Evolutionary conservation across 1,139 yeast species (phyloP).

Genomic region (Taphrina deformans): DNA sequence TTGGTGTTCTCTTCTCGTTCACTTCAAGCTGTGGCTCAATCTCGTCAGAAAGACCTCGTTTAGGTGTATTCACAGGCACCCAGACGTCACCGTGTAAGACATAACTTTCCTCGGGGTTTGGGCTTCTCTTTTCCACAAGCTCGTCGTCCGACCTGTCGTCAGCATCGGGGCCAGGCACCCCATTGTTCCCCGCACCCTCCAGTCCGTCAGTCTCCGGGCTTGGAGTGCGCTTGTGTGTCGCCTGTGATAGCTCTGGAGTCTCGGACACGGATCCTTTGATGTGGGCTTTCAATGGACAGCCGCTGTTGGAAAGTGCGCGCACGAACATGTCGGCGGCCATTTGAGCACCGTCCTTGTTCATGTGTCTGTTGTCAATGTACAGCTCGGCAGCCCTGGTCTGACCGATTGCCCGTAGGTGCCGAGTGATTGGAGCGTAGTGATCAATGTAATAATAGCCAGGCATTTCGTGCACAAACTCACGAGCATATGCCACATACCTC

Average conservation of each 20-base stretch:
- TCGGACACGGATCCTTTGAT: neutral
- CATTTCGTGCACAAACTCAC: neutral
- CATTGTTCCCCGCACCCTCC: neutral
- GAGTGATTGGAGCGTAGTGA: neutral
- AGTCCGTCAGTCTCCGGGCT: neutral
- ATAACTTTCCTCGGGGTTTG: neutral
- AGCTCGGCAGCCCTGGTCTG: neutral
- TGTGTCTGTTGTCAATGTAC: slow-evolving; percentile 1
- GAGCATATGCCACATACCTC: neutral
- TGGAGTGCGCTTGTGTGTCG: neutral
- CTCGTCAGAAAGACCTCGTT: neutral
- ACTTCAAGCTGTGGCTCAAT: neutral
- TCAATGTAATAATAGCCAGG: slow-evolving; percentile 6
- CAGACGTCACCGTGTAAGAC: neutral
- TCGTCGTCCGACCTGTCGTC: neutral
- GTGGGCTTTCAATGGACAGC: neutral
- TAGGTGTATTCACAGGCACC: neutral
- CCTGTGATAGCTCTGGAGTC: neutral
- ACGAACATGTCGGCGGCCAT: neutral
- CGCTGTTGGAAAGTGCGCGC: neutral
- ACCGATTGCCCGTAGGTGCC: neutral
- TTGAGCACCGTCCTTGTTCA: slow-evolving; percentile 2
- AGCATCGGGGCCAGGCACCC: neutral
- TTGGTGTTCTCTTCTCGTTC: neutral
- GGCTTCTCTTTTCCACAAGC: neutral